phyloP scores from a whole-genome alignment of 768 basidiomycete genomes.

The Kwoniella bestiolae region DNA sequence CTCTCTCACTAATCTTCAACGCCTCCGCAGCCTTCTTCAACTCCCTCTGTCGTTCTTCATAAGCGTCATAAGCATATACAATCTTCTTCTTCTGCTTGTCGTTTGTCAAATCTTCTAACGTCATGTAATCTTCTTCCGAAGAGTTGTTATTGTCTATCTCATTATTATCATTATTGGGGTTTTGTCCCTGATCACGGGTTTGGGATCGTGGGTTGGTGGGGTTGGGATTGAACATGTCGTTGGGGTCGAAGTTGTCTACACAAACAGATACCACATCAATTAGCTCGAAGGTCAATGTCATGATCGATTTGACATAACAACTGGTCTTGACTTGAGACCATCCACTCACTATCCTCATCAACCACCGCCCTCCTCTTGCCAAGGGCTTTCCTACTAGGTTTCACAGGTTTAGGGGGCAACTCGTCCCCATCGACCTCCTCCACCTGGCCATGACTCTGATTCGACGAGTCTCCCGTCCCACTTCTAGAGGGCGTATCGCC shows the following conservation, averaged over 20 bases:
- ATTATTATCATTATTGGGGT: slow-evolving; percentile 3
- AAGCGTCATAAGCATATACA: slow-evolving; percentile 89
- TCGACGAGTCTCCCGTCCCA: slow-evolving; percentile 13
- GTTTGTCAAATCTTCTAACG: background rate
- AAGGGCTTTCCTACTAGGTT: slow-evolving; percentile 83
- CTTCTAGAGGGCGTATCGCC: slow-evolving; percentile 23
- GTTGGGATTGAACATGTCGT: slow-evolving; percentile 65
- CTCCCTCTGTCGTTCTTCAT: slow-evolving; percentile 65
- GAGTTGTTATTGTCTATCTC: slow-evolving; percentile 33
- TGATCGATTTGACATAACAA: slow-evolving; percentile 1
- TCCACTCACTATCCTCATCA: slow-evolving; percentile 60
- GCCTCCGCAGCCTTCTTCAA: slow-evolving; percentile 16
- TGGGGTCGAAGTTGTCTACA: slow-evolving; percentile 64
- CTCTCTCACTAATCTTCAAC: slow-evolving; percentile 7
- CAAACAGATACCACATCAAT: slow-evolving; percentile 10
- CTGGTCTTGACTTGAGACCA: slow-evolving; percentile 60
- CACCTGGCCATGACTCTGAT: background rate
- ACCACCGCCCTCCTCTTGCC: slow-evolving; percentile 74
- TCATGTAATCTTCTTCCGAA: slow-evolving; percentile 11
- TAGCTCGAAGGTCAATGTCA: background rate
- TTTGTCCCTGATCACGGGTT: slow-evolving; percentile 23
- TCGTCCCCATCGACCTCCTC: slow-evolving; percentile 42
- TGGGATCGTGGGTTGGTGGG: slow-evolving; percentile 19
- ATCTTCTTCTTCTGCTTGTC: slow-evolving; percentile 58
- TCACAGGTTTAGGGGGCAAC: slow-evolving; percentile 57